Evolutionary conservation across 768 basidiomycete genomes (phyloP).

Genomic region (Coprinellus micaceus): DNA sequence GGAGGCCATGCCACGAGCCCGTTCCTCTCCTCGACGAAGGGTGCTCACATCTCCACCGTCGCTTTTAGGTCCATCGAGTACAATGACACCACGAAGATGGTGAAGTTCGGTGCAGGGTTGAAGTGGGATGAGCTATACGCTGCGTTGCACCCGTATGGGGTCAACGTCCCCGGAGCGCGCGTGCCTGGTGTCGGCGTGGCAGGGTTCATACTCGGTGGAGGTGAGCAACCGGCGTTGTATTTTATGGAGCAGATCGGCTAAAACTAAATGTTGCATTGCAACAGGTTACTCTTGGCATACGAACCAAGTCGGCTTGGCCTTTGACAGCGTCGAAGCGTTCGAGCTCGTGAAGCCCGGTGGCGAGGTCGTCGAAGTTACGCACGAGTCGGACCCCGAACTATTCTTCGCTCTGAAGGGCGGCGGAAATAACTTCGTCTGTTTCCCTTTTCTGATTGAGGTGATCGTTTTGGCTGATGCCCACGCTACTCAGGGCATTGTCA

Average conservation of each 20-base stretch:
- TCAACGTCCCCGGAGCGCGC: constrained; percentile 57
- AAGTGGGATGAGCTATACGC: constrained; percentile 65
- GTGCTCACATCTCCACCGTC: constrained; percentile 56
- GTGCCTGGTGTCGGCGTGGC: constrained; percentile 58
- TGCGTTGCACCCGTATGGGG: constrained; percentile 43
- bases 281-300: constrained; percentile 61
- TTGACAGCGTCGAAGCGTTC: constrained; percentile 52
- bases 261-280: constrained; percentile 19
- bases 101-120: constrained; percentile 39
- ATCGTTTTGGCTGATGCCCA: background rate
- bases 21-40: constrained; percentile 56
- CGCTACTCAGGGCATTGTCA: constrained; percentile 49
- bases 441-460: too few relatives aligned
- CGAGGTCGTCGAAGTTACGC: constrained; percentile 32
- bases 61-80: constrained; percentile 45
- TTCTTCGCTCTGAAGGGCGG: constrained; percentile 35
- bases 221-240: constrained; percentile 24
- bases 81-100: constrained; percentile 35
- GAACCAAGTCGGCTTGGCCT: constrained; percentile 56
- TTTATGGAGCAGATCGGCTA: constrained; percentile 22
- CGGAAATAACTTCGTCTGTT: background rate
- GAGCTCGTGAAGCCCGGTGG: constrained; percentile 60
- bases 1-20: constrained; percentile 56
- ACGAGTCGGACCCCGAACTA: constrained; percentile 30
- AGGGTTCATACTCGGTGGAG: constrained; percentile 59